Conservation (phyloP, 257 asterid species). For the Oldenlandia corymbosa region DNA sequence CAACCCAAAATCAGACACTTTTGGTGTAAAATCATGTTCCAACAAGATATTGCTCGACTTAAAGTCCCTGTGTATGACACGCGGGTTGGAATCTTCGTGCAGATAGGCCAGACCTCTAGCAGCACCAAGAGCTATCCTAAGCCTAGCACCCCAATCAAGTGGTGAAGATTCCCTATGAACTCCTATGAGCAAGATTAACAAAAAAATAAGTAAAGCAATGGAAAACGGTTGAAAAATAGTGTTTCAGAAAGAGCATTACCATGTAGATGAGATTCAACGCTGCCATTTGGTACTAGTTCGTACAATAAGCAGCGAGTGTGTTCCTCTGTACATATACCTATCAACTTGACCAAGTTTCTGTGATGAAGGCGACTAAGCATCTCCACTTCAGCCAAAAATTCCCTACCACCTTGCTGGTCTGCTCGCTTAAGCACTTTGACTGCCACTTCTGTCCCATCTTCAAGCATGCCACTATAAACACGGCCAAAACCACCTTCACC, state of each 20-base stretch:
- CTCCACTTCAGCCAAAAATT: slow-evolving; percentile 95
- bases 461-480: slow-evolving; percentile 76
- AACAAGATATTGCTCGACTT: slow-evolving; percentile 89
- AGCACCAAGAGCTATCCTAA: slow-evolving; percentile 93
- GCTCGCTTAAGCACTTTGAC: slow-evolving; percentile 83
- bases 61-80: slow-evolving; percentile 91
- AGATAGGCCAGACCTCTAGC: slow-evolving; percentile 92
- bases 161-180: slow-evolving; percentile 64
- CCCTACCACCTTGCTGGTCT: slow-evolving; percentile 88
- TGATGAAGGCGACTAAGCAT: slow-evolving; percentile 96
- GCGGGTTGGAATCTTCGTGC: slow-evolving; percentile 96
- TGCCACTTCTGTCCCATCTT: slow-evolving; percentile 76
- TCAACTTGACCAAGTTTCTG: slow-evolving; percentile 79
- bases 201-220: background rate
- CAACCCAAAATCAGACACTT: slow-evolving; percentile 91
- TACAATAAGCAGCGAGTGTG: slow-evolving; percentile 74
- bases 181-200: slow-evolving; percentile 42
- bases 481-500: slow-evolving; percentile 98
- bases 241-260: slow-evolving; percentile 34
- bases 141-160: slow-evolving; percentile 78
- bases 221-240: background rate
- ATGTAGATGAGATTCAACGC: slow-evolving; percentile 91
- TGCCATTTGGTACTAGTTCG: slow-evolving; percentile 74
- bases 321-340: slow-evolving; percentile 83
- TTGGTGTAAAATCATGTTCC: slow-evolving; percentile 76